Evolutionary conservation across 768 basidiomycete species (phyloP).

Genomic region (Suillus discolor): DNA sequence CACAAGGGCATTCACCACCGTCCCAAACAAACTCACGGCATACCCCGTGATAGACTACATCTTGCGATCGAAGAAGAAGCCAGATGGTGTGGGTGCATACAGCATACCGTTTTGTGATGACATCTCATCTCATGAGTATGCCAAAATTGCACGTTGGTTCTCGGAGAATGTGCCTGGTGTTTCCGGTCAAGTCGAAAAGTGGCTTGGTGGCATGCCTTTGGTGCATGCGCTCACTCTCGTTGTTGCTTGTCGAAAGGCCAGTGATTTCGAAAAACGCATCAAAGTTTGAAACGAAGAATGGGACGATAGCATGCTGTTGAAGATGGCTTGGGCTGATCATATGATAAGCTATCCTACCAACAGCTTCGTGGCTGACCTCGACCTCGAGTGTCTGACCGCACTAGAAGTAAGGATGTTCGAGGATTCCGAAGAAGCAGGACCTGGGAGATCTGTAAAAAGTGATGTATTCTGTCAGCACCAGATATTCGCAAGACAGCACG

Average conservation of each 20-base stretch:
- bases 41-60: background rate
- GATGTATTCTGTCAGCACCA: slow-evolving; percentile 6
- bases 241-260: background rate
- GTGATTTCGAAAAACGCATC: too few species aligned
- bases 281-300: background rate
- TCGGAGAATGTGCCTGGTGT: background rate
- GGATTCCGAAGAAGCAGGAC: too few species aligned
- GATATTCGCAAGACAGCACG: background rate
- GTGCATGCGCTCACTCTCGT: background rate
- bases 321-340: background rate
- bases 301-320: background rate
- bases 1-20: too few species aligned
- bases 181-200: background rate
- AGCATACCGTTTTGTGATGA: background rate
- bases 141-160: background rate
- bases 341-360: background rate
- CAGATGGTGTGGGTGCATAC: background rate
- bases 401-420: background rate
- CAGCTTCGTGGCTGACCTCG: too few species aligned
- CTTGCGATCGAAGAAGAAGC: background rate
- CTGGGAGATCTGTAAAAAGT: slow-evolving; percentile 65
- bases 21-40: too few species aligned
- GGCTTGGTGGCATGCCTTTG: background rate
- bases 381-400: background rate
- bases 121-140: background rate